Evolutionary conservation across 305 asterid species (phyloP), one percentile per base, ranked within the genome.

Genomic region (Fraxinus greggii): DNA sequence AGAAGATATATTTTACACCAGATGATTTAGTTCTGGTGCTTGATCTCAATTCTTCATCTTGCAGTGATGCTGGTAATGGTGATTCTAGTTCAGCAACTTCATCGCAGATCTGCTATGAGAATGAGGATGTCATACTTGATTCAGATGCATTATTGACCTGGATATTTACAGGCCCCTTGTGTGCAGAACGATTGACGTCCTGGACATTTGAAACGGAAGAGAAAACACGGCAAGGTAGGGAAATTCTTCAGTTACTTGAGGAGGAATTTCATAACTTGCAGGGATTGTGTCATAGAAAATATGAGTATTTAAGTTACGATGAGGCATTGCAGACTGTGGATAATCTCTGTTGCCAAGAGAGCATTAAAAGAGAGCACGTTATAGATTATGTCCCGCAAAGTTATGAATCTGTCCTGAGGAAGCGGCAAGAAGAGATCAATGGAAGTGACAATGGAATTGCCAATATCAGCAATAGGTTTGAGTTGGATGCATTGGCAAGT

Each of bases 291-390:
- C 98, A 93, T 81, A 90, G 97, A 87, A 96, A 96, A 90, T 82
- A 79, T 69, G 98, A 96, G 86, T 97, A 94, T 78, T 79, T 92
- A 85, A 89, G 88, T 86, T 96, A 94, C 72, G 97, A 94, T 83
- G 98, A 91, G 88, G 98, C 97, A 65, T 84, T 96, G 88, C 98
- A 94, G 91, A 88, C 88, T 32, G 95, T 91, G 77, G 99, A 92
- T 86, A 94, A 91, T 86, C 90, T 93, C 45, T 94, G 97, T 85
- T 80, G 91, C 85, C 97, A 93, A 87, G 98, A 92, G 88, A 91
- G 98, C 80, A 91, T 89, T 89, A 94, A 84, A 84, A 91, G 98
- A 89, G 98, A 90, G 86, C 90, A 88, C 70, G 82, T 63, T 54
- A 80, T 88, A 12, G 98, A 88, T 45, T 87, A 87, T 82, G 85